These are phyloP conservation scores for Sugiyamaella mastotermitis DNA, from an alignment of 805 yeast species.

Conservation along the genomic window DNA sequence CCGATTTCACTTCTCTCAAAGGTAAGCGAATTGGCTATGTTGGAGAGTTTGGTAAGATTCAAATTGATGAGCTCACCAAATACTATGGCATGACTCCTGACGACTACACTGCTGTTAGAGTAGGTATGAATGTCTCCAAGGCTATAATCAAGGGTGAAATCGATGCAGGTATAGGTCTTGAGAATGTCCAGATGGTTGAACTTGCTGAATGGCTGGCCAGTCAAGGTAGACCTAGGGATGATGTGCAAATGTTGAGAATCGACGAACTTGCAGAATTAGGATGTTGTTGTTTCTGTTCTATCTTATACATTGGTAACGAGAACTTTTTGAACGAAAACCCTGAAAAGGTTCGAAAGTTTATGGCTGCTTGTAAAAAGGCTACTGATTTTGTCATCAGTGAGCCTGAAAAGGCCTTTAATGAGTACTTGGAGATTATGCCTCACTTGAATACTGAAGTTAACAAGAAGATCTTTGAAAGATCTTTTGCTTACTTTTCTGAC, in stretches of 20 bases:
- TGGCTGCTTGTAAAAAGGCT: too few relatives aligned
- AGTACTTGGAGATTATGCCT: too few relatives aligned
- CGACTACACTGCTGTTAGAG: constrained; percentile 52
- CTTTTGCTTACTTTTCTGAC: constrained; percentile 49
- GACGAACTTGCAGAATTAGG: too few relatives aligned
- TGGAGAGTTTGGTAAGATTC: constrained; percentile 56
- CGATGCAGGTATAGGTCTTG: constrained; percentile 55
- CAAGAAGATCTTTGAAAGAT: constrained; percentile 44
- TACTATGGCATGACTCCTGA: constrained; percentile 51
- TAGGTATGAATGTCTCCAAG: constrained; percentile 56
- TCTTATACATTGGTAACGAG: too few relatives aligned
- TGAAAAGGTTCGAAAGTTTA: too few relatives aligned
- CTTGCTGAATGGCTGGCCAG: constrained; percentile 43
- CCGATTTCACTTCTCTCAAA: constrained; percentile 47
- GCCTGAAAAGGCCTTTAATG: too few relatives aligned
- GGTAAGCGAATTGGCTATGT: constrained; percentile 53
- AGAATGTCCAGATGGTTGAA: constrained; percentile 54
- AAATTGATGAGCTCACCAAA: constrained; percentile 49
- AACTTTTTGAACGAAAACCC: too few relatives aligned
- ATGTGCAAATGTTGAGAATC: constrained; percentile 51
- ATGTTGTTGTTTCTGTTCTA: too few relatives aligned
- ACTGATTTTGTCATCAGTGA: too few relatives aligned
- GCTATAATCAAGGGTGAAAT: constrained; percentile 49
- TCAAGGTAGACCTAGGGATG: constrained; percentile 39
- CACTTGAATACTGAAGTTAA: too few relatives aligned